These are phyloP conservation scores for Sporormia fimetaria DNA, from an alignment of 495 filamentous ascomycete species.

Conservation along the genomic window DNA sequence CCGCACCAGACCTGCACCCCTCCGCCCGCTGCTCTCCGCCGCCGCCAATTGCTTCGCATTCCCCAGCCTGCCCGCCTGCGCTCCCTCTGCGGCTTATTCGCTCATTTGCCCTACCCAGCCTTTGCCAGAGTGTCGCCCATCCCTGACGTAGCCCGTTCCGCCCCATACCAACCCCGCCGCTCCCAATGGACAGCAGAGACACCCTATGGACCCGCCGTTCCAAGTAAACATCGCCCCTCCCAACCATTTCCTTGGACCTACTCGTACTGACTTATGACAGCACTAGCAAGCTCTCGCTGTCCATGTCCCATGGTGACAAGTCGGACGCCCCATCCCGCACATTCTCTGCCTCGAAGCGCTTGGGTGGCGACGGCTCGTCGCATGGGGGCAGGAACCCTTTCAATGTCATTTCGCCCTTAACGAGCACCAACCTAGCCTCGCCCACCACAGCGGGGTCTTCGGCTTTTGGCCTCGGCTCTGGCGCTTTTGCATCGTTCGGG, in stretches of 20 bases:
- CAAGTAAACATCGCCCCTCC: slow-evolving; percentile 49
- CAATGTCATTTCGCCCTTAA: slow-evolving; percentile 62
- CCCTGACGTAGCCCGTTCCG: neutral
- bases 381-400: slow-evolving; percentile 77
- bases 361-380: slow-evolving; percentile 64
- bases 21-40: neutral
- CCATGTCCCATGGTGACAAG: slow-evolving; percentile 55
- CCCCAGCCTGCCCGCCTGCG: slow-evolving; percentile 13
- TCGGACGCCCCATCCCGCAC: slow-evolving; percentile 55
- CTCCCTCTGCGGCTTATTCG: slow-evolving; percentile 21
- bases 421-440: slow-evolving; percentile 59
- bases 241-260: slow-evolving; percentile 8
- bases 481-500: slow-evolving; percentile 96
- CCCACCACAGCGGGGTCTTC: slow-evolving; percentile 79
- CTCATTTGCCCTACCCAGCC: slow-evolving; percentile 24
- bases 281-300: slow-evolving; percentile 81
- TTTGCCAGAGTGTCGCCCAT: slow-evolving; percentile 5
- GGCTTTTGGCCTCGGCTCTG: slow-evolving; percentile 86
- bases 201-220: slow-evolving; percentile 84
- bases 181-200: slow-evolving; percentile 44
- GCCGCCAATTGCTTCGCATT: neutral
- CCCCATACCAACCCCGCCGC: slow-evolving; percentile 1
- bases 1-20: too few relatives aligned
- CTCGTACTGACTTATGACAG: slow-evolving; percentile 34
- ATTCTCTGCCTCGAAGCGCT: slow-evolving; percentile 54